Percentiles rank a stretch among this genome's conserved stretches.
These are phyloP conservation scores for Halteria grandinella DNA, from an alignment of 73 alveolate genomes.

Conservation along the genomic window DNA sequence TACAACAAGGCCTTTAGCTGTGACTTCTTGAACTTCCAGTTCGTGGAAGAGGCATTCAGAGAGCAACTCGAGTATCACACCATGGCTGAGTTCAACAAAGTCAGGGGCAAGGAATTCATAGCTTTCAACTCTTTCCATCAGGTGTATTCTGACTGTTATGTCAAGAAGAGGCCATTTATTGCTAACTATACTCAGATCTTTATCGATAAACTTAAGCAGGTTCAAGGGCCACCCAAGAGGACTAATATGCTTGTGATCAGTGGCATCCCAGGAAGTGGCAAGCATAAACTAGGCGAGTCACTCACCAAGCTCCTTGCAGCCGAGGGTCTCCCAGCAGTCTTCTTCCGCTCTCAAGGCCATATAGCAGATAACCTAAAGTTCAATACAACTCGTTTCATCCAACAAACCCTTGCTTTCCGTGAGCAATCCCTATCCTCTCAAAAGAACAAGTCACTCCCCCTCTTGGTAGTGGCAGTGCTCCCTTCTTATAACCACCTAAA, in stretches of 20 bases:
- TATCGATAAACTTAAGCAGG: slow-evolving; percentile 9
- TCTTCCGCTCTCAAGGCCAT: no score
- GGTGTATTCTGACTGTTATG: slow-evolving; percentile 27
- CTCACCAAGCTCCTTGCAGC: slow-evolving; percentile 35
- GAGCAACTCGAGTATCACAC: slow-evolving; percentile 29
- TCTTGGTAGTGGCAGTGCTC: slow-evolving; percentile 51
- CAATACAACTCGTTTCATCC: no score
- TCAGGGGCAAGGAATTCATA: slow-evolving; percentile 55
- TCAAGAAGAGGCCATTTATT: slow-evolving; percentile 1
- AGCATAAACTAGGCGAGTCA: slow-evolving; percentile 58
- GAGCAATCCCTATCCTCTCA: no score
- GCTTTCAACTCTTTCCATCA: slow-evolving; percentile 26
- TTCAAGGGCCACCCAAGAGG: no score
- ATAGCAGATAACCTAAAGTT: no score
- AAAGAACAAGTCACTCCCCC: no score
- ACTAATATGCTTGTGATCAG: slow-evolving; percentile 35
- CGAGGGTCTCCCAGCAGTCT: slow-evolving; percentile 54
- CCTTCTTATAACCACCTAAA: slow-evolving; percentile 66
- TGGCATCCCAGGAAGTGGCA: slow-evolving; percentile 78
- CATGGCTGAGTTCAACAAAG: slow-evolving; percentile 37
- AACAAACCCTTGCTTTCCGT: no score
- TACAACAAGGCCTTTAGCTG: slow-evolving; percentile 20
- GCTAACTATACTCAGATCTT: slow-evolving; percentile 23
- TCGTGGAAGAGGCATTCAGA: background rate
- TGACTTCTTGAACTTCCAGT: slow-evolving; percentile 14